These are phyloP conservation scores for Zygoascus sp. DNA, from an alignment of 1,139 yeast genomes.

Conservation along the genomic window DNA sequence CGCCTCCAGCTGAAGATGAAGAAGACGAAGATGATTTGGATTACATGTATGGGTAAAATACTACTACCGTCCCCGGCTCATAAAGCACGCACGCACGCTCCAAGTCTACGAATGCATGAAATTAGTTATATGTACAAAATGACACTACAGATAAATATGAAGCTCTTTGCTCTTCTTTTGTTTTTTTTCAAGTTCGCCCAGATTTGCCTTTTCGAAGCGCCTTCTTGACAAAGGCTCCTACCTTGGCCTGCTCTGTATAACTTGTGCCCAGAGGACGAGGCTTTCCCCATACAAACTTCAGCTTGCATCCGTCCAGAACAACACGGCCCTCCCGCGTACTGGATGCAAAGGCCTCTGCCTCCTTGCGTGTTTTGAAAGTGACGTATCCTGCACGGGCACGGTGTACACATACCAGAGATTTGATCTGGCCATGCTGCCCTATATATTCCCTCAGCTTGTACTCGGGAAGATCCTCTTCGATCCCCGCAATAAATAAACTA, in stretches of 20 bases:
- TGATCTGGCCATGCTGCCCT: conserved; percentile 43
- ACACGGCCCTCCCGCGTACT: conserved; percentile 33
- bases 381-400: conserved; percentile 64
- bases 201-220: conserved; percentile 46
- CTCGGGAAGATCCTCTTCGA: conserved; percentile 63
- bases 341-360: conserved; percentile 54
- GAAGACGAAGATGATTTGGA: conserved; percentile 60
- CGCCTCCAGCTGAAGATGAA: conserved; percentile 43
- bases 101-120: too few relatives aligned
- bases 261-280: conserved; percentile 47
- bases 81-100: too few relatives aligned
- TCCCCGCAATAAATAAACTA: conserved; percentile 70
- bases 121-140: too few relatives aligned
- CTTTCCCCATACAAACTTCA: conserved; percentile 65
- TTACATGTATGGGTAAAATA: conserved; percentile 11
- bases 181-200: too few relatives aligned
- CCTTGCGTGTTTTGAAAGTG: conserved; percentile 44
- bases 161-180: neutral
- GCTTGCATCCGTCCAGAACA: conserved; percentile 45
- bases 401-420: conserved; percentile 52
- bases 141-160: too few relatives aligned
- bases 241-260: conserved; percentile 47
- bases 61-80: too few relatives aligned
- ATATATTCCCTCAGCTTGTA: conserved; percentile 51
- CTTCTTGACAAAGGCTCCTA: conserved; percentile 53